Base-by-base conservation (phyloP, 1,284 basidiomycete species). In the Acaromyces ingoldii region DNA sequence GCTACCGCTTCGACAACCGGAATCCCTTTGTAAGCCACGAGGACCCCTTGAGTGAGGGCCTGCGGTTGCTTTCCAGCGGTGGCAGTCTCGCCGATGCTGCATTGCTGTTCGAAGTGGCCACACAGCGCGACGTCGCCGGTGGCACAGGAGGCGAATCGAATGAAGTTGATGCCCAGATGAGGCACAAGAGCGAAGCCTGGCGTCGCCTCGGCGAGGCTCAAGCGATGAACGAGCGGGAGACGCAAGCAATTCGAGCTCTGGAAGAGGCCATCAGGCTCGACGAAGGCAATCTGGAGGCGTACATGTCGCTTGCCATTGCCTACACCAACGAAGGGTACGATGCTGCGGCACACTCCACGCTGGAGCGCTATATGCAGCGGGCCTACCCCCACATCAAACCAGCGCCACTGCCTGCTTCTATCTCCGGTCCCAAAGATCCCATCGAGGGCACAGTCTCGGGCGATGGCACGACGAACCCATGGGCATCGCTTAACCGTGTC, bases 261-360 rank as follows among this genome's bases (percentile, higher is more conserved):
- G 81, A 81, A 82, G 63, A 72, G 53, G 70, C 72, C 22, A 63
- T 75, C 54, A 59, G 86, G 53, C 85, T 93, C 77, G 82, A 88
- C 57, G 80, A 84, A 49, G 84, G 85, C 84, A 55, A 89, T 86
- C 4, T 80, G 88, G 36, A 81, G 48, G 70, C 62, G 0, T 65
- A 45, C 34, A 51, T 57, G 65, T 65, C 70, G 21, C 82, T 98
- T 17, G 92, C 95, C 2, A 93, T 97, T 62, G 91, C 90, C 4
- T 98, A 91, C 77, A 96, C 92, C 42, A 99, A 99, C 74, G 95
- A 99, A 78, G 85, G 85, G 0, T 87, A 87, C 70, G 93, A 98
- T 68, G 81, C 87, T 6, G 91, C 86, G 1, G 88, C 93, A 1
- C 85, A 96, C 69, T 80, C 85, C 1, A 91, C 88, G 78, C 82